Base-by-base conservation (phyloP, 148 eudicot genomes). In the Fagopyrum esculentum region DNA sequence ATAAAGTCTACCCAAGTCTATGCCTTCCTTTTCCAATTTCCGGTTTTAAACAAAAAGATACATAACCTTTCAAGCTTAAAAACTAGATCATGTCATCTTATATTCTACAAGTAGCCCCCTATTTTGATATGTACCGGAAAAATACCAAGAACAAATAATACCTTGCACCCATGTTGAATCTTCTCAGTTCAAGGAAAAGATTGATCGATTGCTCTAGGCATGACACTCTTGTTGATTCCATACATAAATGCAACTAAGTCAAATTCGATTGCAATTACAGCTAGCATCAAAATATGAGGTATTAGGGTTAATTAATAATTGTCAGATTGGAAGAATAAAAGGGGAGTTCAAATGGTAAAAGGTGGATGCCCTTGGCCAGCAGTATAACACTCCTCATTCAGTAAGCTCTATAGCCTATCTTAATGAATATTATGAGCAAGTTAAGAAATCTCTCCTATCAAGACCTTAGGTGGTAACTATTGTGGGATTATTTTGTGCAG, bases 121-220 rank as follows among this genome's bases (percentile, higher is more conserved):
- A 56, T 56, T 4, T 8, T 56, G 6, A 35, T 4, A 40, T 3
- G n/a, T 2, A 64, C 4, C 12, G 30, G 70, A 64, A 17, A 60
- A 6, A 2, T 8, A 6, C 26, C 26, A 60, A 60, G 10, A 60
- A 13, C 22, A 51, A 60, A 26, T 60, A 22, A 70, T 91, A 87
- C 83, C 98, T 88, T 76, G 96, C 97, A 54, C 90, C 84, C 98
- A 91, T 89, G 72, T 78, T 90, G 55, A 94, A 88, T 86, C 96
- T 83, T 85, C 98, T 97, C 74, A 90, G 85, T 64, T 94, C 97
- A 82, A 86, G 80, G 73, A 94, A 91, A 40, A 88, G 40, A 78
- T 91, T 83, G 9, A 84, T 84, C 6, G 91, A 22, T 22, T 22
- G 26, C 26, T 22, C 26, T 22, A 22, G 26, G 26, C 26, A 22